These are phyloP conservation scores for Alternaria postmessia DNA, from an alignment of 2,329 filamentous ascomycete genomes.

Conservation along the genomic window DNA sequence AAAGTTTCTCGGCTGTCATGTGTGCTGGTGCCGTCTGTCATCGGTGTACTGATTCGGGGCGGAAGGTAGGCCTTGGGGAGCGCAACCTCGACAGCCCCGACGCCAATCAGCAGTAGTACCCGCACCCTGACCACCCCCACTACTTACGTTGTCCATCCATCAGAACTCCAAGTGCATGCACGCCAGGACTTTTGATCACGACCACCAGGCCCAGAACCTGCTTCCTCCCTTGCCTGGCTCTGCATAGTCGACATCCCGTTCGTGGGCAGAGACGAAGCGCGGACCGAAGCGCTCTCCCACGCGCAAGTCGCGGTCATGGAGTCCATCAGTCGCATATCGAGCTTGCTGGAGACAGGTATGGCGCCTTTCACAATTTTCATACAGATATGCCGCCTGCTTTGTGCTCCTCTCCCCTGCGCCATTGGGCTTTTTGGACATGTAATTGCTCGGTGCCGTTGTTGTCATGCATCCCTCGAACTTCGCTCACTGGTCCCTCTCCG, in stretches of 20 bases:
- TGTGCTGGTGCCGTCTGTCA: conserved; percentile 15
- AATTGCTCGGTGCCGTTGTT: conserved; percentile 5
- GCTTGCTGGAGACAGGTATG: conserved; percentile 90
- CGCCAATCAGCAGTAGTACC: conserved; percentile 18
- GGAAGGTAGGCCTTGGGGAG: conserved; percentile 2
- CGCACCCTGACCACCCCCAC: conserved; percentile 18
- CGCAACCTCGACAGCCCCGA: neutral
- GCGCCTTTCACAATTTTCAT: conserved; percentile 17
- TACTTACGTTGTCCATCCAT: conserved; percentile 14
- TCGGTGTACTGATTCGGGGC: conserved; percentile 11
- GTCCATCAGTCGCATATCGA: conserved; percentile 92
- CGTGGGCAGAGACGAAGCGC: conserved; percentile 19
- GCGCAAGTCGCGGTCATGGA: conserved; percentile 70
- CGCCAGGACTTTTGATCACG: conserved; percentile 34
- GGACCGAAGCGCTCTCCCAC: conserved; percentile 22
- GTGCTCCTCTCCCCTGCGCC: conserved; percentile 12
- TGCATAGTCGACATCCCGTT: conserved; percentile 37
- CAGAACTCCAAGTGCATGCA: conserved; percentile 24
- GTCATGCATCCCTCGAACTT: conserved; percentile 50
- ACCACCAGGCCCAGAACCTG: conserved; percentile 27
- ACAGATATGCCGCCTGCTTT: neutral
- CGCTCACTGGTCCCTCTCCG: conserved; percentile 51
- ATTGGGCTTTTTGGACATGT: conserved; percentile 10
- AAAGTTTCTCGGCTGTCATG: conserved; percentile 14
- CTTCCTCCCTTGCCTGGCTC: conserved; percentile 26